Base-by-base conservation (phyloP, 2,329 filamentous ascomycete species). In the Alternaria arborescens region DNA sequence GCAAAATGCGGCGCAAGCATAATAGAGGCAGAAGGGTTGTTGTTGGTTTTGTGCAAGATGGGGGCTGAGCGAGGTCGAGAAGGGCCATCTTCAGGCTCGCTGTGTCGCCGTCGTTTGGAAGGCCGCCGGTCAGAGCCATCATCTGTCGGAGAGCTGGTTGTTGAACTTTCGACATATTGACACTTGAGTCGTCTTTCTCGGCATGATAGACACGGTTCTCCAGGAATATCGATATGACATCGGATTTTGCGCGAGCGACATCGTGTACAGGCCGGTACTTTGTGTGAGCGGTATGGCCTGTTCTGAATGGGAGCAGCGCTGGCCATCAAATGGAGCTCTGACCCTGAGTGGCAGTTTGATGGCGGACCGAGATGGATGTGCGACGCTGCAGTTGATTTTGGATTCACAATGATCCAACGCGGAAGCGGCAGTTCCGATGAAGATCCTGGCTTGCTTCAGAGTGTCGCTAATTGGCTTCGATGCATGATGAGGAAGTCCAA, bases 261-360 rank as follows among this genome's bases (percentile, higher is more conserved):
- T 59, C 75, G 67, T 22, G 72, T 76, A 65, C 79, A 81, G 36
- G 79, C 79, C n/a, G 79, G 79, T 18, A 80, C 74, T 62, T 78
- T 78, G 66, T 81, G 79, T 26, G 78, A 81, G 41, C 79, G 78
- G 61, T 81, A 81, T 20, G 79, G 79, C 58, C 80, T 70, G 58
- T 70, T 75, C 56, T 77, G 76, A 43, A 77, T 71, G 41, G 75
- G 62, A 41, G 70, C 66, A 43, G 70, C 68, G 66, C 65, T 70
- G 66, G 74, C 71, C 75, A 77, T 77, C 60, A 67, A 71, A 34
- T 38, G 40, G 36, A 47, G 43, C 26, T 44, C 10, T 32, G 26
- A 46, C 20, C 44, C 42, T 32, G 44, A 30, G 26, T 43, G n/a
- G 42, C 52, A 8, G 52, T 16, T n/a, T 12, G 30, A 51, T 16